A percentile compares a stretch with the other conserved stretches of the same genome.
Evolutionary conservation across 1,284 basidiomycete species (phyloP).

Genomic region (Wallemia ichthyophaga): DNA sequence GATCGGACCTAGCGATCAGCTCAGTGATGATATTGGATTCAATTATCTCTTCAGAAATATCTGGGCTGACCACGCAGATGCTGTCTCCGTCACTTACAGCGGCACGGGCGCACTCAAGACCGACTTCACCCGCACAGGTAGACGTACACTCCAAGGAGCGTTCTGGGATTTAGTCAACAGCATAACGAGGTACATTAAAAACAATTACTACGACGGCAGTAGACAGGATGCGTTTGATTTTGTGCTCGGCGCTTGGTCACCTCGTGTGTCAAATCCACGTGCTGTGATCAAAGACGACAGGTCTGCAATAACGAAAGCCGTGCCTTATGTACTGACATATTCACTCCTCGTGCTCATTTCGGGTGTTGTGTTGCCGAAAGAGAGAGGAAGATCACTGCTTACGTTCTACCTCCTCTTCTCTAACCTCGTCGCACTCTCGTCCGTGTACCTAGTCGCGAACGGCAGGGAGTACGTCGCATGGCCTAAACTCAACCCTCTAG

Average conservation of each 20-base stretch:
- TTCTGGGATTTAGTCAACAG: conserved; percentile 73
- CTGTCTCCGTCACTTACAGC: conserved; percentile 66
- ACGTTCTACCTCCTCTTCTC: conserved; percentile 53
- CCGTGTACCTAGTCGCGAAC: conserved; percentile 41
- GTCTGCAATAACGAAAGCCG: conserved; percentile 48
- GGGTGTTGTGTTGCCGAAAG: conserved; percentile 39
- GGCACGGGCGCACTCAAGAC: conserved; percentile 91
- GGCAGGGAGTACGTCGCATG: conserved; percentile 70
- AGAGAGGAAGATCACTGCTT: conserved; percentile 11
- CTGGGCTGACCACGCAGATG: conserved; percentile 93
- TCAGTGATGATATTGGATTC: conserved; percentile 50
- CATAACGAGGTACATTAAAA: conserved; percentile 62
- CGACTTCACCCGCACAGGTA: conserved; percentile 82
- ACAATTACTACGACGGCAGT: conserved; percentile 89
- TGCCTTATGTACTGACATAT: conserved; percentile 54
- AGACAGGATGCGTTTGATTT: conserved; percentile 86
- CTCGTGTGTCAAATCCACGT: conserved; percentile 28
- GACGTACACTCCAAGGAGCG: conserved; percentile 45
- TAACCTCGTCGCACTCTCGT: conserved; percentile 27
- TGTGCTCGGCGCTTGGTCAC: conserved; percentile 67
- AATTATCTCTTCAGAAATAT: conserved; percentile 64
- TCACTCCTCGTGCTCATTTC: conserved; percentile 62
- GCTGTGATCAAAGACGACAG: conserved; percentile 46
- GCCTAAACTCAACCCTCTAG: conserved; percentile 64
- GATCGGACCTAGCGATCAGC: conserved; percentile 30